Conservation (phyloP, 2,329 filamentous ascomycete species). For the Diplodia mutila region DNA sequence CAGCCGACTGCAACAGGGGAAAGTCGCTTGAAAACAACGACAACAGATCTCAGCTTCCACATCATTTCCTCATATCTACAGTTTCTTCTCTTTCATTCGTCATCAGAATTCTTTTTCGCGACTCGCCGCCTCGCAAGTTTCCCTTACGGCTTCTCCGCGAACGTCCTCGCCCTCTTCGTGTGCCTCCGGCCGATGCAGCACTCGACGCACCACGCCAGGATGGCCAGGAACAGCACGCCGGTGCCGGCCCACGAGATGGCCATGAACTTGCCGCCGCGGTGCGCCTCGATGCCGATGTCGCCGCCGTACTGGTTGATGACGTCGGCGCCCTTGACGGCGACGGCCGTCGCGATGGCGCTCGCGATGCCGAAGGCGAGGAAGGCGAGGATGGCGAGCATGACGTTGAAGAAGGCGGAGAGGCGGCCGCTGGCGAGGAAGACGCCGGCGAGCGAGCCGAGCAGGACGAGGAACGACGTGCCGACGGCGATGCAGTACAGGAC, state of each 20-base stretch:
- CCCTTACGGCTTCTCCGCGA: conserved; percentile 14
- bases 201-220: conserved; percentile 37
- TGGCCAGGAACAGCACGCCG: conserved; percentile 46
- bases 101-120: neutral
- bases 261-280: conserved; percentile 59
- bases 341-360: conserved; percentile 73
- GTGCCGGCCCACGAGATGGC: conserved; percentile 64
- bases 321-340: conserved; percentile 57
- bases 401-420: conserved; percentile 55
- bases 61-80: conserved; percentile 1
- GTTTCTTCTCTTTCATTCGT: neutral
- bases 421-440: conserved; percentile 42
- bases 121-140: too few relatives aligned
- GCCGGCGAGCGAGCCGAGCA: conserved; percentile 52
- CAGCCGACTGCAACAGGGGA: neutral
- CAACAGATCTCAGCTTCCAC: too few relatives aligned
- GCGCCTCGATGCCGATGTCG: conserved; percentile 53
- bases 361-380: conserved; percentile 68
- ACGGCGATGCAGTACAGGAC: conserved; percentile 64
- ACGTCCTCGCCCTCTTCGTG: neutral
- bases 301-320: conserved; percentile 59
- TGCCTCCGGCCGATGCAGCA: conserved; percentile 35
- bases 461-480: conserved; percentile 54
- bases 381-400: conserved; percentile 54
- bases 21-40: too few relatives aligned